Base-by-base conservation (phyloP, 2,329 filamentous ascomycete genomes). In the Beauveria varroae region DNA sequence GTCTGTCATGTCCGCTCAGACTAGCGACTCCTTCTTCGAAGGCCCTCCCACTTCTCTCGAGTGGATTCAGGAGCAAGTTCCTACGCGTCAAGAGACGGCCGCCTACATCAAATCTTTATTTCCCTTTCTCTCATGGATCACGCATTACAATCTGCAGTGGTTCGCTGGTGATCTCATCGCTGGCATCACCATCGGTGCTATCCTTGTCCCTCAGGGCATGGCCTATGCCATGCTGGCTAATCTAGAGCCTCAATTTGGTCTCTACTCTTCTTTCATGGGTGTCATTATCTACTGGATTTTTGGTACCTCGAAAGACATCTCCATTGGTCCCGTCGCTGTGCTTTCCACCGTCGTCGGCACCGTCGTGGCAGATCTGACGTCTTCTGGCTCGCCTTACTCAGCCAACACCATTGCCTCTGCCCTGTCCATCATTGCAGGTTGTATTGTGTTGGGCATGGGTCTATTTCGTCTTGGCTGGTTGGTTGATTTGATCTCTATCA, bases 161-260 rank as follows among this genome's bases (percentile, higher is more conserved):
- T 75, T 97, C 6, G 73, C 86, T 18, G 95, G 95, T 68, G 95
- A 99, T 76, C 75, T 98, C 52, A 87, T 98, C 62, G 93, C 95
- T 63, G 93, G 76, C 30, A 67, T 75, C 61, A 85, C 83, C 3
- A 81, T 85, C 61, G 82, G 83, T n/a, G 81, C 81, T 41, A 79
- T 85, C 26, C 92, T 97, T 28, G 90, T 98, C n/a, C 93, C 93
- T 6, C 93, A 98, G 72, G 89, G 91, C 64, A 97, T 98, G 93
- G 93, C 93, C 1, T 98, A 98, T 75, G 93, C 93, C 34, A 80
- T 87, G 64, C 81, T 98, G 28, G 93, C 93, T 50, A 83, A 87
- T 63, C 81, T 98, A n/a, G 81, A 85, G 0, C 84, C 88, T 6
- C 82, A 98, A 71, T 98, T 87, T 69, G 93, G 93, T 57, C 82